Conservation (phyloP, 495 filamentous ascomycete genomes). For the Durotheca rogersii region DNA sequence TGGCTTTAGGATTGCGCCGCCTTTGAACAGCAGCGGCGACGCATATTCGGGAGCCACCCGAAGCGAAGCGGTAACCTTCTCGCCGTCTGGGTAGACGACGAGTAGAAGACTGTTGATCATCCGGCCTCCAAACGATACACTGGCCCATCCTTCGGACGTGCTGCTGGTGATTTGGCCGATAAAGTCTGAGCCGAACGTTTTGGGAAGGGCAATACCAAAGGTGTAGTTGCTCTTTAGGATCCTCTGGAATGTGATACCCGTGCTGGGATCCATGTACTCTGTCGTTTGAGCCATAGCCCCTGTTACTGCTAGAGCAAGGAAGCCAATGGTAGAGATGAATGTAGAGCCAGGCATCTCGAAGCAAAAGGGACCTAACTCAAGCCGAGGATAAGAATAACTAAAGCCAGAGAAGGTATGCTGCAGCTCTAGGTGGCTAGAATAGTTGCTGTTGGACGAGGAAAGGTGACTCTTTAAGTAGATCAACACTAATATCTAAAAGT, state of each 20-base stretch:
- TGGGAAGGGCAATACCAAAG: conserved; percentile 40
- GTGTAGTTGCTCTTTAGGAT: conserved; percentile 32
- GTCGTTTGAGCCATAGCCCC: conserved; percentile 23
- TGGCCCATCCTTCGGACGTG: conserved; percentile 33
- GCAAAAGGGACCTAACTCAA: background rate
- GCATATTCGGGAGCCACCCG: conserved; percentile 17
- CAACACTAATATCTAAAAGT: background rate
- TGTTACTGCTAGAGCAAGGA: background rate
- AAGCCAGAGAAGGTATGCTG: background rate
- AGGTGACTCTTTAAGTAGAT: background rate
- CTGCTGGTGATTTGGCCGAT: conserved; percentile 40
- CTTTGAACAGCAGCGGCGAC: conserved; percentile 25
- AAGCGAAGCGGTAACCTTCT: conserved; percentile 30
- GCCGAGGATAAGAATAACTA: background rate
- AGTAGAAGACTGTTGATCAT: conserved; percentile 36
- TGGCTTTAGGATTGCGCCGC: conserved; percentile 27
- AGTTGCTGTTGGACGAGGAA: background rate
- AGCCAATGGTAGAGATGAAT: background rate
- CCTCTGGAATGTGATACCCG: conserved; percentile 39
- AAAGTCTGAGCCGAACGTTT: conserved; percentile 35
- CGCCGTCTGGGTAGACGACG: conserved; percentile 36
- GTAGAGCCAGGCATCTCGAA: background rate
- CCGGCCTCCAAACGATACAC: conserved; percentile 24
- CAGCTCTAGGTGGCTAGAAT: background rate
- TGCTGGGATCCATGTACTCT: conserved; percentile 37